Evolutionary conservation across 1,284 basidiomycete species (phyloP).

Genomic region (Ustilago shanxiensis): DNA sequence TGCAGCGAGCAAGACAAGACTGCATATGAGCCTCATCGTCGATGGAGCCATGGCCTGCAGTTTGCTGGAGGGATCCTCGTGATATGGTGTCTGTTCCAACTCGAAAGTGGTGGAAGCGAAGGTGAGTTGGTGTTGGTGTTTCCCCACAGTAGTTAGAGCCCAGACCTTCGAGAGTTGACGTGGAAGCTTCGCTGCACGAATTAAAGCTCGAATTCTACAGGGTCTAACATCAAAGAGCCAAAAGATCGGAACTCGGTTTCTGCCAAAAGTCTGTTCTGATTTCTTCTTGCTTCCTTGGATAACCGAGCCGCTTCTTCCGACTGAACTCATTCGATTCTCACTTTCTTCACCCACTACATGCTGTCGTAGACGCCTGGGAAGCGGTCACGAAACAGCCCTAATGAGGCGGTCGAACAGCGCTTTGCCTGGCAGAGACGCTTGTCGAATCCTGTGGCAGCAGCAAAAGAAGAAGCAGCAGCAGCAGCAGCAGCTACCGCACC

Average conservation of each 20-base stretch:
- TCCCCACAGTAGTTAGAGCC: slow-evolving; percentile 8
- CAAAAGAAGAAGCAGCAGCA: too few species aligned
- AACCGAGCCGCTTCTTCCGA: background rate
- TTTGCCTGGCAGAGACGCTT: slow-evolving; percentile 32
- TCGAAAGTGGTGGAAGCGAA: too few species aligned
- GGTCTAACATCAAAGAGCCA: background rate
- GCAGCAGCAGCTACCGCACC: slow-evolving; percentile 13
- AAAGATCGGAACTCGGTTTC: slow-evolving; percentile 29
- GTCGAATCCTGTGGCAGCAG: slow-evolving; percentile 22
- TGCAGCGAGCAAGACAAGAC: slow-evolving; percentile 34
- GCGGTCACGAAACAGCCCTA: background rate
- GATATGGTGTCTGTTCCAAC: too few species aligned
- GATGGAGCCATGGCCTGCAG: slow-evolving; percentile 9
- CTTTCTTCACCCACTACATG: background rate
- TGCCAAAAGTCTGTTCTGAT: slow-evolving; percentile 2
- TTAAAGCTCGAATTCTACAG: slow-evolving; percentile 18
- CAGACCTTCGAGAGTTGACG: slow-evolving; percentile 26
- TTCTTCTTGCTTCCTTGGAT: slow-evolving; percentile 25
- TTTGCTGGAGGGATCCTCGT: too few species aligned
- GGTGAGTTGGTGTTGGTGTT: slow-evolving; percentile 2
- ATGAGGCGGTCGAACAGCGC: slow-evolving; percentile 31
- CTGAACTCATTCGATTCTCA: background rate
- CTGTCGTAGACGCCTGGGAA: background rate
- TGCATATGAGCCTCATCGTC: slow-evolving; percentile 16
- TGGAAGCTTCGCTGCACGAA: slow-evolving; percentile 21